Conservation (phyloP, 139 green algal genomes). For the Zygnema cylindricum region DNA sequence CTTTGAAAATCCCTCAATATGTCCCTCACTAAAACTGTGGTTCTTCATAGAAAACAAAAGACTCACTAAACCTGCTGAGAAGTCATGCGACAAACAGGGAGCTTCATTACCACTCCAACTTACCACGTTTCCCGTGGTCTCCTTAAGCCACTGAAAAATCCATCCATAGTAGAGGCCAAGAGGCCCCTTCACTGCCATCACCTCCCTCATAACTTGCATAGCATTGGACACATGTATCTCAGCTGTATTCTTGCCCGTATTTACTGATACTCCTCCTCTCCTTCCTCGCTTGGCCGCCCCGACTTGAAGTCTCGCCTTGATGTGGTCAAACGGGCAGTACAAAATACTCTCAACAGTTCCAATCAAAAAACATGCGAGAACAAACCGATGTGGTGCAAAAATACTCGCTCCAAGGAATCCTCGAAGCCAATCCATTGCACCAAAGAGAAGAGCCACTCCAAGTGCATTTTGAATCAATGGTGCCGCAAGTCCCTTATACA, state of each 20-base stretch:
- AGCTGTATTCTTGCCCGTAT: not conserved
- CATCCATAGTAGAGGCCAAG: constrained; percentile 40
- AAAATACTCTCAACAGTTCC: constrained; percentile 45
- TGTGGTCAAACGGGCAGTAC: constrained; percentile 51
- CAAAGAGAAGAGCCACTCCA: constrained; percentile 47
- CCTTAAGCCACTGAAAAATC: constrained; percentile 31
- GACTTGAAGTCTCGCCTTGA: constrained; percentile 53
- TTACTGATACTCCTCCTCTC: not conserved
- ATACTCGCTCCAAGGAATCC: constrained; percentile 10
- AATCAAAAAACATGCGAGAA: constrained; percentile 44
- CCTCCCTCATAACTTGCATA: constrained; percentile 28
- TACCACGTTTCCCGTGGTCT: constrained; percentile 49
- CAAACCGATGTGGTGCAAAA: not conserved
- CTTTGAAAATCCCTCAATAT: too few species aligned
- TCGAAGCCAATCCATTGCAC: constrained; percentile 49
- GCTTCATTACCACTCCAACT: not conserved
- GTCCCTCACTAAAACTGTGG: too few species aligned
- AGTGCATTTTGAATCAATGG: constrained; percentile 47
- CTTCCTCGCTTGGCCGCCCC: not conserved
- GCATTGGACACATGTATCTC: constrained; percentile 6
- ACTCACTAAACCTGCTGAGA: too few species aligned
- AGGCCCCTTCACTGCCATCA: constrained; percentile 16
- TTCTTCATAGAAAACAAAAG: too few species aligned
- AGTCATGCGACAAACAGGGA: too few species aligned
- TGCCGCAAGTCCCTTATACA: constrained; percentile 36